Conservation (phyloP, 371 early-diverging fungal genomes). For the Scutellospora calospora region DNA sequence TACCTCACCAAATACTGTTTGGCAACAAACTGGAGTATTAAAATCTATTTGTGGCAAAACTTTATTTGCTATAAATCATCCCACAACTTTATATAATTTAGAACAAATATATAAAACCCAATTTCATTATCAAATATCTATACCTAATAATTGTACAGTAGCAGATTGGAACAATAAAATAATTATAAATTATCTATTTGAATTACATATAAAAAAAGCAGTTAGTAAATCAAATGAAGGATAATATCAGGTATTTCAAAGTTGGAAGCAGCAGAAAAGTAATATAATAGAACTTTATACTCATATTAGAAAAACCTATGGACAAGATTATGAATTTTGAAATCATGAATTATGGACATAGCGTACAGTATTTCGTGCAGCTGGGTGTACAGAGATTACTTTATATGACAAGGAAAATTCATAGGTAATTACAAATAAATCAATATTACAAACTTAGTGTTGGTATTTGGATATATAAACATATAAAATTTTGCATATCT, state of each 20-base stretch:
- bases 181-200: background rate
- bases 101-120: background rate
- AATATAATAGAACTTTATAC: background rate
- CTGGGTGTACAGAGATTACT: conserved; percentile 2
- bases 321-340: background rate
- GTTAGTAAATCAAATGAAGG: background rate
- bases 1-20: background rate
- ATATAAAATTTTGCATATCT: too few species aligned
- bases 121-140: background rate
- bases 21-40: background rate
- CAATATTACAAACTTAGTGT: too few species aligned
- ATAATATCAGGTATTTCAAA: conserved; percentile 1
- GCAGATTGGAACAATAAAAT: background rate
- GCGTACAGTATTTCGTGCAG: background rate
- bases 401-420: background rate
- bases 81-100: background rate
- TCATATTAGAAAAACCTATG: background rate
- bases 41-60: background rate
- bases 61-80: conserved; percentile 2
- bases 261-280: background rate
- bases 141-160: background rate
- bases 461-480: too few species aligned
- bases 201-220: background rate
- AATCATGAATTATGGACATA: background rate
- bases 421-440: background rate